These are phyloP conservation scores for Neurospora terricola DNA, from an alignment of 495 filamentous ascomycete species.

Conservation along the genomic window DNA sequence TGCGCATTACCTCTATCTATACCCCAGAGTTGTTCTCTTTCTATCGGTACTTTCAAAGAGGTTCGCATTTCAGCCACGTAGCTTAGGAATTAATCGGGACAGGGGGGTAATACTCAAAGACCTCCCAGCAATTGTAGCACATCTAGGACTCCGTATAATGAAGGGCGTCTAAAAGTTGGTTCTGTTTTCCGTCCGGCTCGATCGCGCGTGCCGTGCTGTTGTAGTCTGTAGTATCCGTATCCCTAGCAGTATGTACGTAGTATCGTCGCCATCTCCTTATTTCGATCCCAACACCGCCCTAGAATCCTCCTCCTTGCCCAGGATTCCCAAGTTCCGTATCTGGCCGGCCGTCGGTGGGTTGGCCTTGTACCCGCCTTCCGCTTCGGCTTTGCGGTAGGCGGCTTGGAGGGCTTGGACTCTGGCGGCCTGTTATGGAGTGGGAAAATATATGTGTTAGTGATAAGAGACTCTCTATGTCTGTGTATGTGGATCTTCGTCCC, in stretches of 20 bases:
- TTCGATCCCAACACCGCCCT: slow-evolving; percentile 45
- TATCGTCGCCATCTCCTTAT: slow-evolving; percentile 5
- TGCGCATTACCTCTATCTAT: neutral
- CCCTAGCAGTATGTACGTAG: neutral
- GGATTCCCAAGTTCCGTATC: slow-evolving; percentile 73
- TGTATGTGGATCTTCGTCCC: neutral
- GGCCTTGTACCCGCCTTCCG: slow-evolving; percentile 58
- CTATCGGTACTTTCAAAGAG: neutral
- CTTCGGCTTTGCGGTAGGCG: slow-evolving; percentile 77
- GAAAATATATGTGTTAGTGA: neutral
- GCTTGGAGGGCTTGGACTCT: slow-evolving; percentile 70
- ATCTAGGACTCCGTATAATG: neutral
- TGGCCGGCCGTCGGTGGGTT: slow-evolving; percentile 60
- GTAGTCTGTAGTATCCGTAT: neutral
- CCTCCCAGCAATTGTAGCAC: neutral
- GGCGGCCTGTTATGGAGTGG: slow-evolving; percentile 47
- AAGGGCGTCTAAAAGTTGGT: neutral
- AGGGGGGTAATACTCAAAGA: neutral
- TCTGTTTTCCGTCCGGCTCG: neutral
- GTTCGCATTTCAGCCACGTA: neutral
- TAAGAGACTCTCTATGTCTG: neutral
- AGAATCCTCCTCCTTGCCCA: slow-evolving; percentile 74
- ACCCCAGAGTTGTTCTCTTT: neutral
- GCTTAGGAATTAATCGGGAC: neutral
- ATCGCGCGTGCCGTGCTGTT: neutral